Evolutionary conservation across 106 monocot species (phyloP), one percentile per base, ranked within the genome.

Genomic region (Xerophyta viscosa): DNA sequence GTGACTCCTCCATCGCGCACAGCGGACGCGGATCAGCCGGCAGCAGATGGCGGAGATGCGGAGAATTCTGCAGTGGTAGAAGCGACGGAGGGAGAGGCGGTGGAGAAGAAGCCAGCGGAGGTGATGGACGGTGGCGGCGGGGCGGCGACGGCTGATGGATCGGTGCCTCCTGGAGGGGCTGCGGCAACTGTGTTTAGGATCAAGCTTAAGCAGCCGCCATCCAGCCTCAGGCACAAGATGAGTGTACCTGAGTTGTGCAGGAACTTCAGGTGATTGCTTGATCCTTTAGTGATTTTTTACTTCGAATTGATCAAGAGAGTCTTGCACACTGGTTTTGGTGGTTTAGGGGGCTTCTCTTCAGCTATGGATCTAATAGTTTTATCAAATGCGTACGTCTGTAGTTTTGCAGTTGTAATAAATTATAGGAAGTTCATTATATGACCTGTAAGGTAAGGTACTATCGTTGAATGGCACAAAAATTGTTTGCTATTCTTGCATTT

Each of bases 181-280:
- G 43, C 89, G 29, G 96, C 89, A 7, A 86, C 89, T 7, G 89
- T 98, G 44, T 98, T 98, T 48, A 52, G 77, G 27, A 98, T 98
- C 46, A 52, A 81, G 37, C 84, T 98, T 50, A 98, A 82, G 84
- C 96, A 98, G 67, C 73, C 85, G 27, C 78, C 79, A 0, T 61
- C 75, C 2, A 89, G 79, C 59, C 60, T 86, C 15, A 62, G 76
- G 47, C 86, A 82, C 48, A 98, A 86, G 82, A 98, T 98, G 96
- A 80, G 73, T 48, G 96, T 98, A 26, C 96, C 96, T 9, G 89
- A 86, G 70, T 85, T 98, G 18, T 96, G 96, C 71, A 71, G 96
- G 31, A 96, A 96, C 39, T 96, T 96, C 72, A 96, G 94, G 94
- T 80, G 9, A 7, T 39, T 51, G 21, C 4, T 4, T 28, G 1